Base-by-base conservation (phyloP, 2,329 filamentous ascomycete genomes). In the Pseudogymnoascus sp. region DNA sequence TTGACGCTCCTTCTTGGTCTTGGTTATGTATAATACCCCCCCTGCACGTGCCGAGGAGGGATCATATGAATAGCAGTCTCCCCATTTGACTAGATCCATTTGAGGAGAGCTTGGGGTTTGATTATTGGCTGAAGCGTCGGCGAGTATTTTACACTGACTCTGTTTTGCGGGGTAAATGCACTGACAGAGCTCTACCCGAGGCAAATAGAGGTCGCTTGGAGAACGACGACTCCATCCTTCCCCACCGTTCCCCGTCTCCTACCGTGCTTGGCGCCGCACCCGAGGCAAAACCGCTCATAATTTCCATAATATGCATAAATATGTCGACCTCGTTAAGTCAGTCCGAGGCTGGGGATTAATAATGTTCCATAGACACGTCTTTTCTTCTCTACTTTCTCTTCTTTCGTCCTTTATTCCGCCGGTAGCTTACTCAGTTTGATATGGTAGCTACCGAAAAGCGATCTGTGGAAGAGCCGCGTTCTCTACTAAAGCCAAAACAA, bases 41-140 rank as follows among this genome's bases (percentile, higher is more conserved):
- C 50, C 50, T 56, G 28, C 50, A 56, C 50, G 28, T 56, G 50
- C 50, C 50, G 50, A 56, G 28, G 50, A 34, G 50, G 50, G 50
- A 56, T 36, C n/a, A 56, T 56, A 34, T 56, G n/a, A 18, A 56
- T 34, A 36, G 5, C 28, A 34, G 11, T 8, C 28, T n/a, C 50
- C 50, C 50, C n/a, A 34, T 18, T 34, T 5, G 12, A 12, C 2
- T 5, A 34, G n/a, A 34, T 11, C 50, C 50, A 56, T 56, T 21
- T 34, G 28, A 21, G 5, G 1, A 36, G 28, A 21, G n/a, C 11
- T n/a, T 36, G 25, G 50, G 25, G 50, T 34, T 18, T 10, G 5
- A 10, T 14, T 18, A 56, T 56, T 56, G 50, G 50, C 50, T 56
- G n/a, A n/a, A 31, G 25, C 25, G 5, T 23, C 28, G 50, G 28